phyloP scores from a whole-genome alignment of 345 rosid genomes.

The Boechera stricta region DNA sequence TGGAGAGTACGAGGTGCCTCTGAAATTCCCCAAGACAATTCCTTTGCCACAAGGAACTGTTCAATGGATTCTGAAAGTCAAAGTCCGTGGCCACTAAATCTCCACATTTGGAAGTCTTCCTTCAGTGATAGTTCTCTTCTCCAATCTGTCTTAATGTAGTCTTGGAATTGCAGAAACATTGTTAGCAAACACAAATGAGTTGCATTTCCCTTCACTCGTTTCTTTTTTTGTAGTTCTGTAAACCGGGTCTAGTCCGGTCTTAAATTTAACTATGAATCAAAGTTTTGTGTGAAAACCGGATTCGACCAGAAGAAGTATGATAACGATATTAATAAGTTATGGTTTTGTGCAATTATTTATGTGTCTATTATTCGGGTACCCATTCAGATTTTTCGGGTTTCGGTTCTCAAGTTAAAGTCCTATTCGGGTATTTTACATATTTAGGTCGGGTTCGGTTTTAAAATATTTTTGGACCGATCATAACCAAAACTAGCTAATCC shows the following conservation, averaged over 20 bases:
- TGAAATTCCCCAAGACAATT: conserved; percentile 79
- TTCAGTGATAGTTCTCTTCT: conserved; percentile 28
- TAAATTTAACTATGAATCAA: conserved; percentile 3
- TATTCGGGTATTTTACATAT: no score
- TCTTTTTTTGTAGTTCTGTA: background rate
- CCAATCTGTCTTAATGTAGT: conserved; percentile 20
- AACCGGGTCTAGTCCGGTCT: conserved; percentile 30
- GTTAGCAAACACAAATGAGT: conserved; percentile 12
- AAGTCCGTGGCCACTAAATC: conserved; percentile 72
- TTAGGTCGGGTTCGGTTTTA: no score
- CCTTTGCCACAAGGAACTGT: conserved; percentile 80
- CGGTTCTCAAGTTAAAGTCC: no score
- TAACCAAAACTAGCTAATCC: no score
- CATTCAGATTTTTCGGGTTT: no score
- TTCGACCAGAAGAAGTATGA: background rate
- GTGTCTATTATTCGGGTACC: background rate
- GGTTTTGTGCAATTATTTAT: background rate
- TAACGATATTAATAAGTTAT: background rate
- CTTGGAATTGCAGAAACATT: conserved; percentile 27
- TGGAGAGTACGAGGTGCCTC: conserved; percentile 77
- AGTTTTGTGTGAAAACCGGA: conserved; percentile 12
- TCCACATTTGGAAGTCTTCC: conserved; percentile 3
- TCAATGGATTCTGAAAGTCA: conserved; percentile 79
- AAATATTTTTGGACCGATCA: no score
- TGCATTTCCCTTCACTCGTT: conserved; percentile 21